These are phyloP conservation scores for Citropsis articulata DNA, from an alignment of 345 rosid species.

Conservation along the genomic window DNA sequence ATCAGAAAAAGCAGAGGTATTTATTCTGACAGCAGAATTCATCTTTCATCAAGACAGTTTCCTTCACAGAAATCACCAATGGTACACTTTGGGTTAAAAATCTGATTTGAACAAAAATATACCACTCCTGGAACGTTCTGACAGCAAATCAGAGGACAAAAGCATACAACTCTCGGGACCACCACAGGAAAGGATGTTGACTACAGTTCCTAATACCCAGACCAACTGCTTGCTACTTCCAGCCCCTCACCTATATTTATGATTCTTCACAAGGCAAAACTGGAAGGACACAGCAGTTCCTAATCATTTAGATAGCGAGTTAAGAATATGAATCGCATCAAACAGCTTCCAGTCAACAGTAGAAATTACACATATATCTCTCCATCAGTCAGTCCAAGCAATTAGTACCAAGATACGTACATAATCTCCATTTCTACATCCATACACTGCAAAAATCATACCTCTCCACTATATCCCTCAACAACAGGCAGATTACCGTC, in stretches of 20 bases:
- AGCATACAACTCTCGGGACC: constrained; percentile 12
- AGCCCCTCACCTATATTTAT: constrained; percentile 18
- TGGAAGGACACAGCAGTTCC: neutral
- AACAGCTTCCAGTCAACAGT: neutral
- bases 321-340: neutral
- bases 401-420: neutral
- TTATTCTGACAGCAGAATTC: constrained; percentile 11
- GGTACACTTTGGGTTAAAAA: constrained; percentile 12
- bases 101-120: constrained; percentile 14
- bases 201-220: constrained; percentile 16
- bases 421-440: constrained; percentile 3
- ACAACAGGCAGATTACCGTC: constrained; percentile 3
- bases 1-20: constrained; percentile 14
- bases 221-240: constrained; percentile 11
- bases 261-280: constrained; percentile 20
- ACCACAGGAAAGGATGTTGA: constrained; percentile 11
- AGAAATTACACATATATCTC: neutral
- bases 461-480: neutral
- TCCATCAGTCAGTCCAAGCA: neutral
- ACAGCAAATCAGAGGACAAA: constrained; percentile 13
- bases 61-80: constrained; percentile 9
- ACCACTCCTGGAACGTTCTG: constrained; percentile 8
- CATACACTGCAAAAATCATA: neutral
- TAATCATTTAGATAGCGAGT: constrained; percentile 7
- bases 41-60: constrained; percentile 14